Evolutionary conservation across 2,329 filamentous ascomycete genomes (phyloP), one percentile per base, ranked within the genome.

Genomic region (Ascochyta viciae-villosae): DNA sequence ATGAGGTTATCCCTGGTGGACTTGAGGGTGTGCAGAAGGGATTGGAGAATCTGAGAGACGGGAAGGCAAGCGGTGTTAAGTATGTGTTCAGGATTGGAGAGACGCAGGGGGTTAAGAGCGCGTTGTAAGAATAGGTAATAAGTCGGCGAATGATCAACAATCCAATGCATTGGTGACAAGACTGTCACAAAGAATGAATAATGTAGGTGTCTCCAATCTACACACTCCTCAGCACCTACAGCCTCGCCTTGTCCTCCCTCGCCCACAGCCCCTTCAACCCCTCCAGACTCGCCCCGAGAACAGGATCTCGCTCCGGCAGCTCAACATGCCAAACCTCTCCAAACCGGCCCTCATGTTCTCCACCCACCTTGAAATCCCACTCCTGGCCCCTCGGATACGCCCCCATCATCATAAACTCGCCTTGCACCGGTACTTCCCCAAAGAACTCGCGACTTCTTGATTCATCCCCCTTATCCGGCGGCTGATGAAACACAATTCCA

Each of bases 21-120:
- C 63, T 89, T 46, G 76, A 69, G 4, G 84, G 85, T 0, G 71
- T 88, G 2, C 74, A 86, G 64, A 73, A 66, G 31, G 86, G 76
- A 0, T 66, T 89, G 71, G 70, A 72, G 61, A 82, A 85, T 59
- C 69, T 90, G 66, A 84, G 81, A 68, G 79, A 78, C 26, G 87
- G 87, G 0, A 85, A 84, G 71, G 85, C 83, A 22, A 87, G 83
- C 64, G 87, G 81, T 1, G 78, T 85, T 0, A 90, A 90, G 74
- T 89, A 87, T 76, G 82, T 89, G 0, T 85, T 85, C 64, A 77
- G 76, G 58, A 81, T 86, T 70, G 78, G 62, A 8, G 82, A 85
- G 34, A 84, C 82, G 4, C 6, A 45, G 23, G 52, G 50, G 9
- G 64, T 61, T 15, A 64, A 58, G 44, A 49, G 38, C 41, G 42